A percentile compares a stretch with the other conserved stretches of the same genome.
Conservation (phyloP, 2,329 filamentous ascomycete genomes). For the Ploettnerulaceae sp. region DNA sequence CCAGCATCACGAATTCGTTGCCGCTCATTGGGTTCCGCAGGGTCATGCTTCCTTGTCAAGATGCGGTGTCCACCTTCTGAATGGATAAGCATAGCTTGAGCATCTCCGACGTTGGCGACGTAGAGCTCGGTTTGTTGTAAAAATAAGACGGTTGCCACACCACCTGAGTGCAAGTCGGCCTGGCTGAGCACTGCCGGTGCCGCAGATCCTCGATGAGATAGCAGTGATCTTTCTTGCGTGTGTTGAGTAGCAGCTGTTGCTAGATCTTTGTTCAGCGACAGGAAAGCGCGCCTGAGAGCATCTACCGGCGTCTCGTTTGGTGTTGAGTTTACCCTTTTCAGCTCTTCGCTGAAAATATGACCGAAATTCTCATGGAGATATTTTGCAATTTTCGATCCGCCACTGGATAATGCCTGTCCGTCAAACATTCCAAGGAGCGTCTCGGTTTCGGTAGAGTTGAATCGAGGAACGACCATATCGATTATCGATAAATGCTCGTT, state of each 20-base stretch:
- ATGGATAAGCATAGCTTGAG: conserved; percentile 90
- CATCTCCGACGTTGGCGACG: conserved; percentile 92
- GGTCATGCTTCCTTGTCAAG: conserved; percentile 88
- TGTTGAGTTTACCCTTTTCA: conserved; percentile 66
- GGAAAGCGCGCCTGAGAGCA: conserved; percentile 79
- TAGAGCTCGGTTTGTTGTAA: conserved; percentile 85
- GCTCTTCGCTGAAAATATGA: conserved; percentile 73
- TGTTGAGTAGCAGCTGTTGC: conserved; percentile 78
- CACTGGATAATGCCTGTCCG: conserved; percentile 79
- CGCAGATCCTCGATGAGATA: conserved; percentile 65
- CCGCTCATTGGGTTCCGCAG: conserved; percentile 77
- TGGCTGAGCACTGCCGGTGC: conserved; percentile 75
- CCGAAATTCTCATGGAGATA: conserved; percentile 96
- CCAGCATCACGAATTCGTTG: conserved; percentile 90
- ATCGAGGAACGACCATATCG: conserved; percentile 89
- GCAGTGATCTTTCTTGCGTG: conserved; percentile 64
- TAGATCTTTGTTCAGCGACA: conserved; percentile 89
- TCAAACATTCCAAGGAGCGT: conserved; percentile 94
- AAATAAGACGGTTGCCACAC: conserved; percentile 88
- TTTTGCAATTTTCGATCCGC: conserved; percentile 93
- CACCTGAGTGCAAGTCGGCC: conserved; percentile 85
- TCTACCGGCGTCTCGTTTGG: conserved; percentile 71
- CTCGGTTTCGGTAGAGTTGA: conserved; percentile 85
- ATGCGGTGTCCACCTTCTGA: conserved; percentile 79
- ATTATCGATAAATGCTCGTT: conserved; percentile 94